phyloP scores from a whole-genome alignment of 352 stramenopile genomes.

The Globisporangium recalcitrans region DNA sequence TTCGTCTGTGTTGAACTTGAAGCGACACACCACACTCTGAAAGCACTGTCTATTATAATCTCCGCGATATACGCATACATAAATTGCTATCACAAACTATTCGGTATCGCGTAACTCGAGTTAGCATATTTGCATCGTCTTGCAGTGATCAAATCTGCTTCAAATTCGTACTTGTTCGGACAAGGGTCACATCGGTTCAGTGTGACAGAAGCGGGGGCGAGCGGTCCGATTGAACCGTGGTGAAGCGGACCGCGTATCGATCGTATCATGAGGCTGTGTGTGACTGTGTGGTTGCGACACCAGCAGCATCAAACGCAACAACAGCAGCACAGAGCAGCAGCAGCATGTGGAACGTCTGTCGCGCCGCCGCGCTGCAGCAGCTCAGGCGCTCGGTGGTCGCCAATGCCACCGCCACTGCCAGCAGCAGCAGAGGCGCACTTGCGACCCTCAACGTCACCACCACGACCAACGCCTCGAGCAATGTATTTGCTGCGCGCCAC shows the following conservation, averaged over 20 bases:
- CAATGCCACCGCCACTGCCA: slow-evolving; percentile 8
- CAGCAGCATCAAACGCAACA: slow-evolving; percentile 11
- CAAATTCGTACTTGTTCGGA: not conserved
- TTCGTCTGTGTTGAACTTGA: slow-evolving; percentile 3
- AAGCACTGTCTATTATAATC: not conserved
- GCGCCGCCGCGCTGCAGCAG: slow-evolving; percentile 38
- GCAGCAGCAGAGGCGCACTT: not conserved
- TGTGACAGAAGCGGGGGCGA: not conserved
- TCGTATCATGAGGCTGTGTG: not conserved
- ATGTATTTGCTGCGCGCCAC: slow-evolving; percentile 3
- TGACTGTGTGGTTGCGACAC: slow-evolving; percentile 6
- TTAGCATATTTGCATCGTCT: no score
- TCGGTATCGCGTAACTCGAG: not conserved
- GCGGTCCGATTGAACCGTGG: not conserved
- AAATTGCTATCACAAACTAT: not conserved
- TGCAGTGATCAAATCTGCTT: not conserved
- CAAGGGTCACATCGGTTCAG: not conserved
- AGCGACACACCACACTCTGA: not conserved
- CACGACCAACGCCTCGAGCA: not conserved
- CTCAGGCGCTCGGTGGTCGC: slow-evolving; percentile 24
- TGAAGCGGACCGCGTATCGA: not conserved
- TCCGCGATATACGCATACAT: not conserved
- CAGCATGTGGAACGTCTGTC: slow-evolving; percentile 56
- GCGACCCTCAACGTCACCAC: not conserved
- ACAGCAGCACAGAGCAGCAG: not conserved